Conservation (phyloP, 148 eudicot genomes). For the Oxyria digyna region DNA sequence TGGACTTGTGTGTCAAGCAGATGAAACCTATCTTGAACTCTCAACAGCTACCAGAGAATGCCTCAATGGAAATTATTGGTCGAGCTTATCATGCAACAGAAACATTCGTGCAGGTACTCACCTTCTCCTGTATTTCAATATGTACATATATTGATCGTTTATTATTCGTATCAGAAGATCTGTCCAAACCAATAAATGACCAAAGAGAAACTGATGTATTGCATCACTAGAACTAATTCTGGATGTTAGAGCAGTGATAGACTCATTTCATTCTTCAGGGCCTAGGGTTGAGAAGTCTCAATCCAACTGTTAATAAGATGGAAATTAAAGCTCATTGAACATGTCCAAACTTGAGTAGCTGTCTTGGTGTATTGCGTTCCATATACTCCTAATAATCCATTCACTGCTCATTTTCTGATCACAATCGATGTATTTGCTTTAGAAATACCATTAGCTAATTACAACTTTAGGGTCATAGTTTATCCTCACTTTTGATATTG, state of each 20-base stretch:
- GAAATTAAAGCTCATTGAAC: slow-evolving; percentile 1
- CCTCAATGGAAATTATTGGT: slow-evolving; percentile 88
- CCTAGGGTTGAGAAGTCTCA: neutral
- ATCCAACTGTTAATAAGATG: neutral
- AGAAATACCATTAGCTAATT: neutral
- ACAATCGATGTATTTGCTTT: neutral
- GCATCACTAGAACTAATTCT: neutral
- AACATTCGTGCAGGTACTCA: slow-evolving; percentile 79
- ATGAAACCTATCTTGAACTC: slow-evolving; percentile 73
- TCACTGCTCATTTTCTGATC: neutral
- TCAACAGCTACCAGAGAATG: slow-evolving; percentile 71
- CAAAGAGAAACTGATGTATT: neutral
- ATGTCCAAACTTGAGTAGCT: neutral
- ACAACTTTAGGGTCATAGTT: neutral
- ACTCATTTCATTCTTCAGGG: neutral
- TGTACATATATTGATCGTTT: neutral
- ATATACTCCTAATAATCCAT: neutral
- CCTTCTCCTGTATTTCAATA: neutral
- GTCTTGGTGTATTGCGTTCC: neutral
- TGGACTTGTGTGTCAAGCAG: slow-evolving; percentile 80
- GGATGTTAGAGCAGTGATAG: neutral
- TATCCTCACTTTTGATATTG: neutral
- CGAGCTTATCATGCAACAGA: slow-evolving; percentile 95
- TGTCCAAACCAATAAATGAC: neutral
- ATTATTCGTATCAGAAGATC: neutral